Conservation (phyloP, 2,329 filamentous ascomycete species). For the Colletotrichum cordylinicola region DNA sequence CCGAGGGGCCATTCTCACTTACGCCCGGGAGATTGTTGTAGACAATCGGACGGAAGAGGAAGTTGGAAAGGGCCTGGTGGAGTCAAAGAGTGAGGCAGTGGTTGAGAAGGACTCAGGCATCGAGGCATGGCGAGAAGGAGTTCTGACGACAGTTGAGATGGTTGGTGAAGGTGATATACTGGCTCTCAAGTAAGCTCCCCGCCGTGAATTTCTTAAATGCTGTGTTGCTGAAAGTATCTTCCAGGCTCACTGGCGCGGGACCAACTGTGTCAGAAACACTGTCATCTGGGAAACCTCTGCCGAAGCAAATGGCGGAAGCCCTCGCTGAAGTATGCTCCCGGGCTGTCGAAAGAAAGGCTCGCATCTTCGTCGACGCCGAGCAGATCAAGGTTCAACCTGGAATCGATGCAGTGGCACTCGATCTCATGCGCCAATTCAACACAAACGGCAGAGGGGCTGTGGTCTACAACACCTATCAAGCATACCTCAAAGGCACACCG, state of each 20-base stretch:
- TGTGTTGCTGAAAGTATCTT: not conserved
- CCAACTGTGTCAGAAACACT: constrained; percentile 74
- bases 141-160: constrained; percentile 74
- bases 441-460: constrained; percentile 64
- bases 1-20: constrained; percentile 82
- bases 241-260: constrained; percentile 81
- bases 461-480: constrained; percentile 82
- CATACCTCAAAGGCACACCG: constrained; percentile 73
- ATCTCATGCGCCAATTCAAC: constrained; percentile 80
- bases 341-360: constrained; percentile 71
- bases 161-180: constrained; percentile 70
- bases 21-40: constrained; percentile 82
- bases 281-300: constrained; percentile 65
- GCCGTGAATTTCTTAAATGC: not conserved
- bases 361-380: constrained; percentile 85
- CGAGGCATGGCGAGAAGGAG: constrained; percentile 74
- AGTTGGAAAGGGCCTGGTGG: constrained; percentile 48
- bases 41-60: constrained; percentile 56
- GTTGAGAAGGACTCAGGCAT: constrained; percentile 61
- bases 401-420: constrained; percentile 80
- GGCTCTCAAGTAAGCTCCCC: constrained; percentile 60
- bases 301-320: constrained; percentile 68
- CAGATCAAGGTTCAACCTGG: constrained; percentile 79
- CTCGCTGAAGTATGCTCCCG: constrained; percentile 78
- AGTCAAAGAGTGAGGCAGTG: constrained; percentile 52